Evolutionary conservation across 352 stramenopile species (phyloP), one percentile per base, ranked within the genome.

Genomic region (Pythium vanterpoolii): DNA sequence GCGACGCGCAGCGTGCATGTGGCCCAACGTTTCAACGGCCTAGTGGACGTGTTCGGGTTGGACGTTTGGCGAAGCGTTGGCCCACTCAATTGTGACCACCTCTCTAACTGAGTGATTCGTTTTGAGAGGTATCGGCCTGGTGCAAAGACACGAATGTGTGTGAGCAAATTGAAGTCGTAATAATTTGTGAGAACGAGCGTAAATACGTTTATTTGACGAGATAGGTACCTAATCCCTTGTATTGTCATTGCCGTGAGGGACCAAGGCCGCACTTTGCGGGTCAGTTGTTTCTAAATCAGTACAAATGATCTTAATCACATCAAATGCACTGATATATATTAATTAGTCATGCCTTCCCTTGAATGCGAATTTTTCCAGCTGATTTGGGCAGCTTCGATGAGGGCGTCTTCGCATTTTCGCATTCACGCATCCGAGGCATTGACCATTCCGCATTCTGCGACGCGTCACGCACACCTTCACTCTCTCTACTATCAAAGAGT

Each of bases 301-400:
- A 6, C 28, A 24, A 36, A 18, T 46, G n/a, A 5, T 27, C 8
- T 28, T 56, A 61, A 51, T 51, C 13, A 16, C 10, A 27, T 5
- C 43, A 21, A 11, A 45, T 21, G 7, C 56, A 65, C 42, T 54
- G n/a, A 46, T 4, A 26, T 46, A 46, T 9, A 28, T 18, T 4
- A 26, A 24, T 28, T 42, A 1, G n/a, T 38, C 9, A 21, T 13
- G 34, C 8, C 34, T 30, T 58, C 23, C 30, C 1, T 40, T 75
- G 69, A 76, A 76, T 76, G 69, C 65, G 69, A 73, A 71, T 71
- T 61, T 38, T 23, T 39, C n/a, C n/a, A 1, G 33, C 34, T 42
- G 31, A 18, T 10, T n/a, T 1, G 24, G n/a, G n/a, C n/a, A n/a
- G n/a, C n/a, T n/a, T n/a, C n/a, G n/a, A n/a, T n/a, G n/a, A n/a